phyloP scores from a whole-genome alignment of 1,284 basidiomycete species.

The Cerioporus squamosus region DNA sequence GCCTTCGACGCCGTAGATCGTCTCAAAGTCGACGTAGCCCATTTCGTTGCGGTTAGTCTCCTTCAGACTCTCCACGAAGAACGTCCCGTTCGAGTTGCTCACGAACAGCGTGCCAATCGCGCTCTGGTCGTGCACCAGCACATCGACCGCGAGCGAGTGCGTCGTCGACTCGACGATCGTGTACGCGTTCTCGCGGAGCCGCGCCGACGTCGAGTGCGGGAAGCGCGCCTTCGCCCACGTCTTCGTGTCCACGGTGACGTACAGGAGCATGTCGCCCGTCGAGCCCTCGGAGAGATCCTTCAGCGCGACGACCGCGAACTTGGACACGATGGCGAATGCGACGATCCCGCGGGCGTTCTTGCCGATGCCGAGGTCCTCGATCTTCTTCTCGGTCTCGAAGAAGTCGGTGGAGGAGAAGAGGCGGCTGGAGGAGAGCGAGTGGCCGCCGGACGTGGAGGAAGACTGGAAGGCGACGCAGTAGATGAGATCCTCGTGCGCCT shows the following conservation, averaged over 20 bases:
- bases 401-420: conserved; percentile 86
- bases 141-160: conserved; percentile 94
- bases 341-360: conserved; percentile 85
- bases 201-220: conserved; percentile 82
- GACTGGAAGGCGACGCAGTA: conserved; percentile 88
- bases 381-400: conserved; percentile 63
- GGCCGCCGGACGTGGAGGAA: conserved; percentile 49
- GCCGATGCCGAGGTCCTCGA: conserved; percentile 85
- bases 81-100: conserved; percentile 93
- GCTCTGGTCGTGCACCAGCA: conserved; percentile 76
- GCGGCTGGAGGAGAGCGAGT: conserved; percentile 67
- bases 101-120: conserved; percentile 92
- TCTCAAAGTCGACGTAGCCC: conserved; percentile 95
- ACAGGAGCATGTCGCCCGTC: conserved; percentile 79
- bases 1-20: conserved; percentile 90
- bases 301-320: conserved; percentile 88
- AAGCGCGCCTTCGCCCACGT: conserved; percentile 86
- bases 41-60: conserved; percentile 89
- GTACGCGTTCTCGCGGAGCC: conserved; percentile 88
- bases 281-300: conserved; percentile 59
- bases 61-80: conserved; percentile 90
- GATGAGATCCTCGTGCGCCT: conserved; percentile 73
- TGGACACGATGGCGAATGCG: conserved; percentile 89
- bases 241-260: conserved; percentile 81
- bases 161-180: conserved; percentile 94